These are phyloP conservation scores for Diaporthe velutina DNA, from an alignment of 2,329 filamentous ascomycete genomes.

Conservation along the genomic window DNA sequence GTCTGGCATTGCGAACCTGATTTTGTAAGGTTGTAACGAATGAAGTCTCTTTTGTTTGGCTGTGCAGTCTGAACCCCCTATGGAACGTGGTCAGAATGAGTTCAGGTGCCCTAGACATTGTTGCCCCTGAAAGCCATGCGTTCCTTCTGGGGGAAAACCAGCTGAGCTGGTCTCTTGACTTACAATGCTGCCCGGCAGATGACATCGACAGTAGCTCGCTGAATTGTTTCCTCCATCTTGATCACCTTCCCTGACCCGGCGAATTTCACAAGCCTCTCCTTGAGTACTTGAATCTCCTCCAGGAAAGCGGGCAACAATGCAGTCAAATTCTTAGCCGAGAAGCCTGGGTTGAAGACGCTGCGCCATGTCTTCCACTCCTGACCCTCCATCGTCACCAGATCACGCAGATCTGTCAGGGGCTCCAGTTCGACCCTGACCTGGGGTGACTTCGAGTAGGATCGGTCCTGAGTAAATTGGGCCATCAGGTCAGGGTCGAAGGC, in stretches of 20 bases:
- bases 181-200: conserved; percentile 48
- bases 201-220: conserved; percentile 38
- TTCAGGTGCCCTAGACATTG: background rate
- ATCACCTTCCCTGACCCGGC: conserved; percentile 4
- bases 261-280: conserved; percentile 20
- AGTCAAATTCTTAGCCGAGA: conserved; percentile 52
- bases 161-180: conserved; percentile 31
- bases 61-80: conserved; percentile 37
- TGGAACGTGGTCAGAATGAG: background rate
- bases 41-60: conserved; percentile 34
- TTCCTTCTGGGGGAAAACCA: background rate
- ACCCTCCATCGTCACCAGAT: conserved; percentile 53
- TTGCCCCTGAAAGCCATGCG: background rate
- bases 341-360: conserved; percentile 54
- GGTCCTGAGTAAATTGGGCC: conserved; percentile 53
- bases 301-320: conserved; percentile 47
- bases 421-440: conserved; percentile 45
- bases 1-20: background rate
- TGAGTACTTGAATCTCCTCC: conserved; percentile 37
- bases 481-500: conserved; percentile 53
- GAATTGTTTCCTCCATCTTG: conserved; percentile 26
- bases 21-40: conserved; percentile 38
- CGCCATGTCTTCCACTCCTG: conserved; percentile 53
- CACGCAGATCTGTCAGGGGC: conserved; percentile 47
- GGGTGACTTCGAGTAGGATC: conserved; percentile 47